Evolutionary conservation across 2,329 filamentous ascomycete species (phyloP).

Genomic region (Ophiostoma novo-ulmi): DNA sequence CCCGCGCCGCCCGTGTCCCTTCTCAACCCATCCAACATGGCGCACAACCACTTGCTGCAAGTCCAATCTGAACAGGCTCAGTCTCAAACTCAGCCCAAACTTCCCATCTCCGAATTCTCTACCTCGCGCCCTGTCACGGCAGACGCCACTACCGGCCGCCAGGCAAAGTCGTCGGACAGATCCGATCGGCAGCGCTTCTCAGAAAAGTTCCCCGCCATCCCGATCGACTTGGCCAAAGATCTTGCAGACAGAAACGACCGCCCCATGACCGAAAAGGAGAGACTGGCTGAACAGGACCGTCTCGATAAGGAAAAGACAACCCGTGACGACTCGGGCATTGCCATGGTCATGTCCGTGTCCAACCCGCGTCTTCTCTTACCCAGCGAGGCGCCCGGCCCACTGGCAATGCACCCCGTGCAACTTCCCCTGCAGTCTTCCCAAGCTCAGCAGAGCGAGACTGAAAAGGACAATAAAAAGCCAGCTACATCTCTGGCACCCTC

Average conservation of each 20-base stretch:
- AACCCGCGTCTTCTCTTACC: not conserved
- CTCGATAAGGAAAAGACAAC: not conserved
- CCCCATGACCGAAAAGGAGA: not conserved
- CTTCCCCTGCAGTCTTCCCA: not conserved
- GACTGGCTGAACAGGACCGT: not conserved
- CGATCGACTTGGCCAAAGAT: not conserved
- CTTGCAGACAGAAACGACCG: not conserved
- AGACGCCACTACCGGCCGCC: conserved; percentile 5
- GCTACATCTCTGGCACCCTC: not conserved
- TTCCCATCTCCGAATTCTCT: conserved; percentile 17
- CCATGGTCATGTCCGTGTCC: conserved; percentile 11
- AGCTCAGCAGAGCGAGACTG: not conserved
- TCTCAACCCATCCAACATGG: conserved; percentile 13
- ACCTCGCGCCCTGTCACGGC: conserved; percentile 9
- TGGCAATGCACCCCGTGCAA: conserved; percentile 20
- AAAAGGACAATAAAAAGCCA: not conserved
- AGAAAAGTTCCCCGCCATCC: not conserved
- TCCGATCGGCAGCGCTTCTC: not conserved
- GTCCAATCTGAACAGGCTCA: not conserved
- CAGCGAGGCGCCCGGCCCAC: conserved; percentile 5
- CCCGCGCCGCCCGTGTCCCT: conserved; percentile 23
- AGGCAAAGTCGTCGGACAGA: not conserved
- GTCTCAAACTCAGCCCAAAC: not conserved
- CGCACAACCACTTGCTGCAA: not conserved
- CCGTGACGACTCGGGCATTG: conserved; percentile 19